Percentiles rank a stretch among this genome's conserved stretches.
These are phyloP conservation scores for Penicillium ochrochloron DNA, from an alignment of 495 filamentous ascomycete species.

Conservation along the genomic window DNA sequence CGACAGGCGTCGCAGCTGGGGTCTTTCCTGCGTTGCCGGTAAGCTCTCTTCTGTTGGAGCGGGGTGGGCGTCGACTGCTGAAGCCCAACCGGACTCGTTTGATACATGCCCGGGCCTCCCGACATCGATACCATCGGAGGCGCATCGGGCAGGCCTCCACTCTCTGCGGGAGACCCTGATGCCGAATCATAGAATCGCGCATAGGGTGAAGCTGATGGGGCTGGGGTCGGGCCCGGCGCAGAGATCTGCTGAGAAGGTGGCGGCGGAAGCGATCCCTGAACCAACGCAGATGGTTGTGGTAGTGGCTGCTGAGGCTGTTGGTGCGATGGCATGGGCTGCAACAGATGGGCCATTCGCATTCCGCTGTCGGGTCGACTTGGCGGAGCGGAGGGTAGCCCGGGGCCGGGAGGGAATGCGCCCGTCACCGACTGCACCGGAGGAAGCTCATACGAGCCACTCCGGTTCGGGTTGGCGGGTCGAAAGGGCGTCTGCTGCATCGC, in stretches of 20 bases:
- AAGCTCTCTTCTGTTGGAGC: conserved; percentile 82
- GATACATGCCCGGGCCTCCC: conserved; percentile 45
- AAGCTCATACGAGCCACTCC: conserved; percentile 40
- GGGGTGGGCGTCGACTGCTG: conserved; percentile 55
- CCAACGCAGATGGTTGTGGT: conserved; percentile 6
- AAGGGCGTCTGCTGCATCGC: conserved; percentile 33
- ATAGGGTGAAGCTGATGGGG: conserved; percentile 41
- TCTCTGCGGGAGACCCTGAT: conserved; percentile 48
- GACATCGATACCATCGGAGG: conserved; percentile 38
- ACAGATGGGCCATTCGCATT: conserved; percentile 50
- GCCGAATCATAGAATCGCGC: conserved; percentile 50
- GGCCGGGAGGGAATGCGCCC: conserved; percentile 37
- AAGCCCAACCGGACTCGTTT: conserved; percentile 49
- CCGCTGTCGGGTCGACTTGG: conserved; percentile 50
- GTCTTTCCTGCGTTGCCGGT: conserved; percentile 92
- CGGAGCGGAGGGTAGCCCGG: conserved; percentile 48
- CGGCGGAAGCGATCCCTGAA: neutral
- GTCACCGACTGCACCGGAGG: conserved; percentile 49
- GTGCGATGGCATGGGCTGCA: conserved; percentile 44
- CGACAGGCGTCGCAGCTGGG: conserved; percentile 97
- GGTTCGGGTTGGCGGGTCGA: conserved; percentile 25
- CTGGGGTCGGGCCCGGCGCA: conserved; percentile 31
- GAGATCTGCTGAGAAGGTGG: conserved; percentile 9
- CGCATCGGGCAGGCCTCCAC: conserved; percentile 39
- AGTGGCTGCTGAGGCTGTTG: conserved; percentile 33